These are phyloP conservation scores for Hemileccinum rubropunctum DNA, from an alignment of 768 basidiomycete genomes.

Conservation along the genomic window DNA sequence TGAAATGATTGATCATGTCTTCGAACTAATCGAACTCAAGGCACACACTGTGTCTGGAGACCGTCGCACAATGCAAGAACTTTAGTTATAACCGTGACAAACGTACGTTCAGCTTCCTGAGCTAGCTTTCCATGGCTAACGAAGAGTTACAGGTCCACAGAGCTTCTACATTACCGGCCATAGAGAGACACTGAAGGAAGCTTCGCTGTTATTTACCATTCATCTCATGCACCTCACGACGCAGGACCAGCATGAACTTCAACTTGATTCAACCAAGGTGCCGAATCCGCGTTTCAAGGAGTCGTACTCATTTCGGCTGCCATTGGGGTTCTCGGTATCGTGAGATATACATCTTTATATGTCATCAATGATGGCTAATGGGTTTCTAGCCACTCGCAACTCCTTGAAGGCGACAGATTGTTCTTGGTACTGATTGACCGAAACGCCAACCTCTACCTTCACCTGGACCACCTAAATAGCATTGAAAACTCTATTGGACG, in stretches of 20 bases:
- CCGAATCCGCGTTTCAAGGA: slow-evolving; percentile 27
- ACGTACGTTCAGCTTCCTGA: neutral
- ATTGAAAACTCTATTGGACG: slow-evolving; percentile 36
- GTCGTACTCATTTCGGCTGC: slow-evolving; percentile 23
- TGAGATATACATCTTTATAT: slow-evolving; percentile 4
- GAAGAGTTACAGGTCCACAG: slow-evolving; percentile 7
- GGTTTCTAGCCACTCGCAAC: slow-evolving; percentile 34
- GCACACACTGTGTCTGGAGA: slow-evolving; percentile 15
- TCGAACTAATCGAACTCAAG: slow-evolving; percentile 7
- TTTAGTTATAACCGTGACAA: neutral
- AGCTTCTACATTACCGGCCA: slow-evolving; percentile 18
- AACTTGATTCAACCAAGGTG: slow-evolving; percentile 18
- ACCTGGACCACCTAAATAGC: slow-evolving; percentile 32
- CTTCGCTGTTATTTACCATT: slow-evolving; percentile 24
- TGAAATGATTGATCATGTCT: neutral
- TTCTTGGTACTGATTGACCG: slow-evolving; percentile 40
- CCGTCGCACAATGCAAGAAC: neutral
- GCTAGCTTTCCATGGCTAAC: neutral
- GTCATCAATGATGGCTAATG: neutral
- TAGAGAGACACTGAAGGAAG: slow-evolving; percentile 17
- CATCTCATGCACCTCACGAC: slow-evolving; percentile 29
- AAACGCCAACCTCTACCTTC: slow-evolving; percentile 33
- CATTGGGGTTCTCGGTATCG: slow-evolving; percentile 24
- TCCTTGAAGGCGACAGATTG: slow-evolving; percentile 39
- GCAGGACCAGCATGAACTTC: slow-evolving; percentile 30